Conservation (phyloP, 805 yeast genomes). For the Phaffomyces opuntiae region DNA sequence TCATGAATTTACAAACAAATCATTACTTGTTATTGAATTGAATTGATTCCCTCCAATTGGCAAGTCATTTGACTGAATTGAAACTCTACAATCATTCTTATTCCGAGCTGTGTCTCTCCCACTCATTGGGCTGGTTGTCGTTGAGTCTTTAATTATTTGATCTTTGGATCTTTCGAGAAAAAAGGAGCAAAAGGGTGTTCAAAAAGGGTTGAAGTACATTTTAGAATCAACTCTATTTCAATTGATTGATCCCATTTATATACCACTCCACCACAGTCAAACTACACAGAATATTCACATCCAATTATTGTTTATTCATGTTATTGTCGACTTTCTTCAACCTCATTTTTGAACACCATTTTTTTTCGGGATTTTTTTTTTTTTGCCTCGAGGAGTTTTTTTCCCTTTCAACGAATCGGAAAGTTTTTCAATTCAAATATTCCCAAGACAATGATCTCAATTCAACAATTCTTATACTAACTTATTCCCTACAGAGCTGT, state of each 20-base stretch:
- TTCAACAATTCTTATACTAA: constrained; percentile 11
- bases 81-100: no score
- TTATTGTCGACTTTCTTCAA: not conserved
- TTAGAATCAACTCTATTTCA: no score
- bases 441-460: not conserved
- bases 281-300: no score
- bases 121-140: no score
- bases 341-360: not conserved
- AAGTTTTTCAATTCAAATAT: not conserved
- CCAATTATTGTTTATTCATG: not conserved
- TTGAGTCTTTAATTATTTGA: no score
- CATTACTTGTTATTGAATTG: not conserved
- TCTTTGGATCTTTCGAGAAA: no score
- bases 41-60: not conserved
- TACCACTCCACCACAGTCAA: no score
- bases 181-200: no score
- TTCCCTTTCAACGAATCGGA: not conserved
- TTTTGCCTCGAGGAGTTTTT: not conserved
- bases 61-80: no score
- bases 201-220: no score
- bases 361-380: not conserved
- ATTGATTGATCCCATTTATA: no score
- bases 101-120: no score
- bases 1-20: not conserved
- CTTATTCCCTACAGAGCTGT: constrained; percentile 57